These are phyloP conservation scores for Lepiota venenata DNA, from an alignment of 768 basidiomycete species.

Conservation along the genomic window DNA sequence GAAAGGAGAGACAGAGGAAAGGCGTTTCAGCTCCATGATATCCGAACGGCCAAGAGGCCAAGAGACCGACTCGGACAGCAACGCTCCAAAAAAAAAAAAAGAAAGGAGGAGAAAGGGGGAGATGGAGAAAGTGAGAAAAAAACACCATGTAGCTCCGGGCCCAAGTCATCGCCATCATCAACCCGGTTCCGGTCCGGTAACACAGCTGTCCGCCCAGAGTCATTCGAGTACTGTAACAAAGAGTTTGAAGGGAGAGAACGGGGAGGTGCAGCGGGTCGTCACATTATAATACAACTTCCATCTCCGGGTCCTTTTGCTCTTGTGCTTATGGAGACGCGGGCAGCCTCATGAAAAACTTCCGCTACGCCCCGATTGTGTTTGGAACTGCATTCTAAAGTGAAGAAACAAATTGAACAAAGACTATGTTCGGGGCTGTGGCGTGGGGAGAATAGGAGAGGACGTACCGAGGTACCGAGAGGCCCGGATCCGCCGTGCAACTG, in stretches of 20 bases:
- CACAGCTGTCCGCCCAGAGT: no score
- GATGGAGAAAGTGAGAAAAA: no score
- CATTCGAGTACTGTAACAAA: not conserved
- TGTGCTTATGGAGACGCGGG: conserved; percentile 76
- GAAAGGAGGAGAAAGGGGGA: no score
- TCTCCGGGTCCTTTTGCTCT: conserved; percentile 62
- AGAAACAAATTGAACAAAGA: no score
- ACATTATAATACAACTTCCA: conserved; percentile 59
- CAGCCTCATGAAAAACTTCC: conserved; percentile 92
- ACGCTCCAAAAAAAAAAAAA: no score
- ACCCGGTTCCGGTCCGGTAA: no score
- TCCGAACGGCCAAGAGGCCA: no score
- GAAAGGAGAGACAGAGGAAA: not conserved
- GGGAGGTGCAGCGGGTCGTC: conserved; percentile 22
- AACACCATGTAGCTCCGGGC: no score
- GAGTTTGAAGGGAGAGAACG: no score
- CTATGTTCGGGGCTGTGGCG: not conserved
- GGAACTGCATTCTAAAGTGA: conserved; percentile 87
- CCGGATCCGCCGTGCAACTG: conserved; percentile 86
- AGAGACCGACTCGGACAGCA: no score
- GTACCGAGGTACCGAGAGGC: conserved; percentile 89
- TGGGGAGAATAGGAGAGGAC: conserved; percentile 19
- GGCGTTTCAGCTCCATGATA: not conserved
- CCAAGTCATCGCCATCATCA: no score
- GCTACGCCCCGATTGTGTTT: conserved; percentile 94